Evolutionary conservation across 306 rosid species (phyloP), one percentile per base, ranked within the genome.

Genomic region (Lathyrus tuberosus): DNA sequence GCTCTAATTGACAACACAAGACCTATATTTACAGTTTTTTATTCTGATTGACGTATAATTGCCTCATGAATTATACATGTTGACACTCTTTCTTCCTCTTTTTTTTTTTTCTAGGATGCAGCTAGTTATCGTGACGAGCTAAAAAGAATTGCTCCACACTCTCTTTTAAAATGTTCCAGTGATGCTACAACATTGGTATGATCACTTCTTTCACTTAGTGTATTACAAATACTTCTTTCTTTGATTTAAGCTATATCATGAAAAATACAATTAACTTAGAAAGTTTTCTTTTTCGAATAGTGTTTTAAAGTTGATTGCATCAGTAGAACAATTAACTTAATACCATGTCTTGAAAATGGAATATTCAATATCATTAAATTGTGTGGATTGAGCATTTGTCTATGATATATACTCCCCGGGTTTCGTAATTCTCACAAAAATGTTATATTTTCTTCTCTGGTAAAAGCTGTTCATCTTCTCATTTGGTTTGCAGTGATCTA

Each of bases 151-250:
- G 83, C 95, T 6, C 99, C 97, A 2, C 84, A 85, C 79, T 69
- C 88, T 73, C 85, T 91, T 67, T 75, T 94, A 82, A 94, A 91
- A 78, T 94, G 97, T 82, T 80, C 88, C 33, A 89, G 99, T 74
- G 97, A 91, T 43, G 96, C 99, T 52, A 84, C 96, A 54, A 94
- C 99, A 52, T 58, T 84, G 86, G 99, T 94, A 94, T 35, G 75
- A 43, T 31, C 37, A 41, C 40, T 69, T 31, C 16, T 12, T 52
- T 43, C 44, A 9, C 52, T 72, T 10, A 53, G 41, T 8, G 16
- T 51, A 69, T 64, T 53, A 22, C 28, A 46, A 8, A 16, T 49
- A 20, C 24, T 48, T 67, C 62, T 48, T 56, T 68, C 62, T 47
- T 56, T 78, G 17, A 46, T 28, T 44, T 74, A 68, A 62, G 41